Base-by-base conservation (phyloP, 257 asterid genomes). In the Coffea eugenioides region DNA sequence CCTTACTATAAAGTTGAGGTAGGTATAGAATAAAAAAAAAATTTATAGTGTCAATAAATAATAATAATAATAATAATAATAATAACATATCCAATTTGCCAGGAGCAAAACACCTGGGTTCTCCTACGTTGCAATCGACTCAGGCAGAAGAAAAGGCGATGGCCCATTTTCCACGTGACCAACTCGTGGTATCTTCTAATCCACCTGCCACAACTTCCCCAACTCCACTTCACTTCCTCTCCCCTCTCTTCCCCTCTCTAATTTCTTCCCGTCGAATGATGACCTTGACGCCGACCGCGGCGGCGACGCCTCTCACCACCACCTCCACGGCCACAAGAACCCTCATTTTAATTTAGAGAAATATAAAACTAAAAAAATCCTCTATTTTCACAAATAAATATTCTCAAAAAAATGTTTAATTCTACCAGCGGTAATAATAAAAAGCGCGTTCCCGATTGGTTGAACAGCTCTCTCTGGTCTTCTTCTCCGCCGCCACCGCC, bases 391-490 rank as follows among this genome's bases (percentile, higher is more conserved):
- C 15, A 23, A 82, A 71, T 80, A 72, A 20, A 18, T 66, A 65
- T 14, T 8, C 4, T 20, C 0, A 41, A 0, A 66, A 64, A 69
- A 46, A 76, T 81, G 84, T 74, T 81, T n/a, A 62, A 72, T 71
- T 41, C 78, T 31, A 71, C 73, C 5, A 76, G 62, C 5, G 71
- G 62, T 62, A 45, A 69, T 54, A 65, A 71, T 52, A 80, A 81
- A 49, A 81, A 76, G 84, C 81, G 81, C 68, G 81, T 81, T 71
- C 84, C 84, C 15, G 84, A 81, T 67, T 81, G 84, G 84, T 74
- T 81, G 4, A 81, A 81, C 77, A 81, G 81, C 69, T 76, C 84
- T 21, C 84, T 81, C 16, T 81, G 84, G 84, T 69, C 80, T 39
- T 69, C 84, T 20, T 46, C 73, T 16, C 46, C 74, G 10, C 25